These are phyloP conservation scores for Chenopodium album DNA, from an alignment of 148 eudicot genomes.

Conservation along the genomic window DNA sequence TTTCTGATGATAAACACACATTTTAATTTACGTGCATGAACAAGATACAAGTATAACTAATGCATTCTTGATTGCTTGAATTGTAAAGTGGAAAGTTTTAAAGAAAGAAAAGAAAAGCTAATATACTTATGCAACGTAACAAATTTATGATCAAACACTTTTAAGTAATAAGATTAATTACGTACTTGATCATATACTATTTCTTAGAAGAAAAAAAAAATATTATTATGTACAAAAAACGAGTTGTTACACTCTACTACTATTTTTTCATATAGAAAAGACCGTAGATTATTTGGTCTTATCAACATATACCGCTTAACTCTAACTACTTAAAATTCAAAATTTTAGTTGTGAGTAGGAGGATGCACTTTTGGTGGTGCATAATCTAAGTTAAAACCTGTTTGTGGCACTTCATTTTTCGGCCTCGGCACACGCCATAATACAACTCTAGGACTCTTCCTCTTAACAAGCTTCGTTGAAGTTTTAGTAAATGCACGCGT, in stretches of 20 bases:
- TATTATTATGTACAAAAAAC: constrained; percentile 13
- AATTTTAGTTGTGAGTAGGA: constrained; percentile 45
- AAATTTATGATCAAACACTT: not conserved
- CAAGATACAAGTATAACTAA: not conserved
- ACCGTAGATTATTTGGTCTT: not conserved
- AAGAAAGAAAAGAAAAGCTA: not conserved
- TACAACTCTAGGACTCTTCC: not conserved
- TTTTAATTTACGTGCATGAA: not conserved
- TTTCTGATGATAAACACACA: too few relatives aligned
- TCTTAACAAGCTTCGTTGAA: not conserved
- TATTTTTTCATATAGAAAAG: not conserved
- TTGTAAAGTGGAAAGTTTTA: not conserved
- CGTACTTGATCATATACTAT: not conserved
- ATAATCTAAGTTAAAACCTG: constrained; percentile 49
- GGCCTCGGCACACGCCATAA: constrained; percentile 40
- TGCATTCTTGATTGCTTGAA: not conserved
- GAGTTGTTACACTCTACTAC: not conserved
- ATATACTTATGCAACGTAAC: not conserved
- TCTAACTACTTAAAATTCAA: not conserved
- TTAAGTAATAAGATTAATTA: not conserved
- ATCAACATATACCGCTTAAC: not conserved
- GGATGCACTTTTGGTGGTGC: constrained; percentile 56
- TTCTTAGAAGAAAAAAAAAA: not conserved
- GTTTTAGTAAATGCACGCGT: not conserved
- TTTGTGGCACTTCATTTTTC: constrained; percentile 31